Percentiles rank a stretch among this genome's conserved stretches.
Conservation (phyloP, 805 yeast species). For the Suhomyces sp. region DNA sequence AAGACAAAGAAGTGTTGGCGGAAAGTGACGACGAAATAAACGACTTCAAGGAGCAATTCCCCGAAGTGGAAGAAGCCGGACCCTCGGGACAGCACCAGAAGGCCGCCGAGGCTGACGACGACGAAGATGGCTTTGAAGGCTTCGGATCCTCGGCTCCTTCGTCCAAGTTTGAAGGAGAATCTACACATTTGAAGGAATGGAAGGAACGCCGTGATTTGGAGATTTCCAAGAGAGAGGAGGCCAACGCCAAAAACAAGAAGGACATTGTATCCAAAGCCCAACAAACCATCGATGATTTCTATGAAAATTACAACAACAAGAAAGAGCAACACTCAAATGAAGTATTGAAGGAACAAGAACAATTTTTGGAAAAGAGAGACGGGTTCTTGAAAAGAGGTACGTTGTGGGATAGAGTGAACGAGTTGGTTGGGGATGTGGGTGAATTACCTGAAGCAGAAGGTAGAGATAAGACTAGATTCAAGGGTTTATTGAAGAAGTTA, state of each 20-base stretch:
- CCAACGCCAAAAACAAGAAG: constrained; percentile 58
- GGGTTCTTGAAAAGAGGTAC: constrained; percentile 46
- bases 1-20: constrained; percentile 50
- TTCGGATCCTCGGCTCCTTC: constrained; percentile 17
- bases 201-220: constrained; percentile 75
- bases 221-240: constrained; percentile 74
- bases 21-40: constrained; percentile 47
- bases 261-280: constrained; percentile 75
- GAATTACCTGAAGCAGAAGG: constrained; percentile 38
- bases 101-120: constrained; percentile 30
- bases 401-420: constrained; percentile 57
- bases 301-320: constrained; percentile 84
- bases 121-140: constrained; percentile 44
- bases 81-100: constrained; percentile 18
- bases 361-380: constrained; percentile 73
- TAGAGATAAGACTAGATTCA: constrained; percentile 70
- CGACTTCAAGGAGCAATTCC: constrained; percentile 65
- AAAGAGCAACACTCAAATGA: constrained; percentile 66
- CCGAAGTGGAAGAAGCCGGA: constrained; percentile 47
- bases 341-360: constrained; percentile 66
- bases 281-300: constrained; percentile 85
- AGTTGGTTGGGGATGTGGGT: constrained; percentile 48
- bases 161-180: constrained; percentile 37
- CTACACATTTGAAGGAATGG: constrained; percentile 67
- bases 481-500: constrained; percentile 60